A percentile compares a stretch with the other conserved stretches of the same genome.
phyloP scores from a whole-genome alignment of 306 rosid species.

The Boehmeria nivea region DNA sequence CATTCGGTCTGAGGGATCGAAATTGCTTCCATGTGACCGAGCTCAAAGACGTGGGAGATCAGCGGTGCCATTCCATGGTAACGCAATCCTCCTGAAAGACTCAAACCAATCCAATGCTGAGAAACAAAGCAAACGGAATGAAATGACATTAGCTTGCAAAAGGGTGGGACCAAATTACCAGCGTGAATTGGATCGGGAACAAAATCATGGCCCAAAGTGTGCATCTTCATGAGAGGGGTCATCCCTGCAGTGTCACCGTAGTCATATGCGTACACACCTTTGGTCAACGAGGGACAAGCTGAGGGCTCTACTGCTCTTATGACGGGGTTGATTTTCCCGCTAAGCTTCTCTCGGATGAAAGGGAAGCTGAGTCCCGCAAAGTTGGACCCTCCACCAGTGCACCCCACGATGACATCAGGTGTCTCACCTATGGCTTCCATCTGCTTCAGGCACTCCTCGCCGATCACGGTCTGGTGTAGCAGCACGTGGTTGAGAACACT shows the following conservation, averaged over 20 bases:
- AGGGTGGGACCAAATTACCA: slow-evolving; percentile 42
- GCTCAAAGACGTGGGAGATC: slow-evolving; percentile 79
- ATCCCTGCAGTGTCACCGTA: slow-evolving; percentile 85
- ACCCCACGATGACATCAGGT: slow-evolving; percentile 82
- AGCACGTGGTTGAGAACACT: slow-evolving; percentile 92
- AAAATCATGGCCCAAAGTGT: slow-evolving; percentile 86
- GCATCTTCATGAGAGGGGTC: slow-evolving; percentile 99
- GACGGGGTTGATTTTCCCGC: slow-evolving; percentile 63
- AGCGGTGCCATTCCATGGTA: slow-evolving; percentile 97
- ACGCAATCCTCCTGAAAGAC: slow-evolving; percentile 75
- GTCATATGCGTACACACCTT: slow-evolving; percentile 75
- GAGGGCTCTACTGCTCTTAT: slow-evolving; percentile 91
- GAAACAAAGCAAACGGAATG: slow-evolving; percentile 1
- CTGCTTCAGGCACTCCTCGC: slow-evolving; percentile 88
- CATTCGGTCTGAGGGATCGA: slow-evolving; percentile 86
- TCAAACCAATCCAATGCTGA: neutral
- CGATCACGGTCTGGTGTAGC: slow-evolving; percentile 87
- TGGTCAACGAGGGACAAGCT: slow-evolving; percentile 93
- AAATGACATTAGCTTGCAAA: neutral
- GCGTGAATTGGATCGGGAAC: slow-evolving; percentile 96
- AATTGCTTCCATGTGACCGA: slow-evolving; percentile 87
- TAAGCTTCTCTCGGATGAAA: slow-evolving; percentile 73
- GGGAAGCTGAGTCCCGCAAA: slow-evolving; percentile 95
- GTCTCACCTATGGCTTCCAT: slow-evolving; percentile 89
- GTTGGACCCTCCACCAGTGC: slow-evolving; percentile 95